Evolutionary conservation across 305 asterid species (phyloP).

Genomic region (Lippia alba): DNA sequence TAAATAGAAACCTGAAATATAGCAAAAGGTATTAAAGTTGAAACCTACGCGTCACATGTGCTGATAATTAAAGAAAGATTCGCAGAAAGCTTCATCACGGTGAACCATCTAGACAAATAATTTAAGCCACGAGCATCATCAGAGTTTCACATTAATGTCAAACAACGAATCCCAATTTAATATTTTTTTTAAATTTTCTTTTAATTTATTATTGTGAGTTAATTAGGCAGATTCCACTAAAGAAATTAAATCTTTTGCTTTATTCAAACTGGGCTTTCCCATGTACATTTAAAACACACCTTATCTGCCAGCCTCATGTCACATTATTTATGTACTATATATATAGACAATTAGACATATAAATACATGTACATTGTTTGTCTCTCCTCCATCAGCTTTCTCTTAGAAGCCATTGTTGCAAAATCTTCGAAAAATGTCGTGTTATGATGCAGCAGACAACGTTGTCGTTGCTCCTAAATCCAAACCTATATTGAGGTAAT

Average conservation of each 20-base stretch:
- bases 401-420: constrained; percentile 2
- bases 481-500: constrained; percentile 43
- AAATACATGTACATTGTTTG: neutral
- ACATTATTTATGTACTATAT: neutral
- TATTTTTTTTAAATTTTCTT: neutral
- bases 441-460: constrained; percentile 32
- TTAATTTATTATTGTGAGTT: neutral
- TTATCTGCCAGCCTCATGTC: constrained; percentile 30
- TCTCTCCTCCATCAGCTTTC: constrained; percentile 21
- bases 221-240: constrained; percentile 26
- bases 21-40: neutral
- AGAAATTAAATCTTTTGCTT: neutral
- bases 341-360: neutral
- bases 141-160: neutral
- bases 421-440: constrained; percentile 33
- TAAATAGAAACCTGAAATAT: neutral
- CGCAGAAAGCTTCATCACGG: constrained; percentile 11
- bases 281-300: constrained; percentile 27
- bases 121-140: constrained; percentile 29
- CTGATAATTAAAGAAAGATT: neutral
- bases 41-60: constrained; percentile 18
- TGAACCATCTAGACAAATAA: neutral
- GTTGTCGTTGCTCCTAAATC: constrained; percentile 32
- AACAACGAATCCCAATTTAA: neutral
- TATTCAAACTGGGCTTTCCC: constrained; percentile 28